phyloP scores from a whole-genome alignment of 192 early-diverging fungal species.

The Mycoemilia scoparia region DNA sequence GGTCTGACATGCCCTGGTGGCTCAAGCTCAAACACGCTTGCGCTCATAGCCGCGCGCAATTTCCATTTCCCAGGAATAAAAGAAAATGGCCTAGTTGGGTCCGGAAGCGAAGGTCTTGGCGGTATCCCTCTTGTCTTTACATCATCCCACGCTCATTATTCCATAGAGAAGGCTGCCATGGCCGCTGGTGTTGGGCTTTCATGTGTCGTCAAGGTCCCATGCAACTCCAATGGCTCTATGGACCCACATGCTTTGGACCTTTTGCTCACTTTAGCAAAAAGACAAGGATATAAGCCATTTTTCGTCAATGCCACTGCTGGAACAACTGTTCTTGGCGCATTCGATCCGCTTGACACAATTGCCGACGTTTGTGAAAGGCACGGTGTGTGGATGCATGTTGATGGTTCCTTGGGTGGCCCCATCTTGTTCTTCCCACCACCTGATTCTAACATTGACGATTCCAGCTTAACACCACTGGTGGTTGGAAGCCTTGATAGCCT shows the following conservation, averaged over 20 bases:
- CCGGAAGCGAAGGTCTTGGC: constrained; percentile 6
- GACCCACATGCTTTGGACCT: constrained; percentile 29
- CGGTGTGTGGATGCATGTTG: constrained; percentile 56
- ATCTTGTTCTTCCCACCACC: constrained; percentile 31
- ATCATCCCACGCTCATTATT: constrained; percentile 53
- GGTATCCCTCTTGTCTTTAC: constrained; percentile 42
- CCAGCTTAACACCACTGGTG: not conserved
- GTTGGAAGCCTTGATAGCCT: not conserved
- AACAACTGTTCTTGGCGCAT: constrained; percentile 68
- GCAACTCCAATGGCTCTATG: constrained; percentile 43
- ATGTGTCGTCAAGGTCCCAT: constrained; percentile 45
- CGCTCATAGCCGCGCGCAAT: constrained; percentile 58
- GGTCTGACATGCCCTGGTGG: constrained; percentile 62
- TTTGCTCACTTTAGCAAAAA: constrained; percentile 20
- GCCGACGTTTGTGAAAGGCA: constrained; percentile 36
- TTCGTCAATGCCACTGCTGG: constrained; percentile 71
- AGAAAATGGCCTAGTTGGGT: constrained; percentile 20
- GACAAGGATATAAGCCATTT: constrained; percentile 39
- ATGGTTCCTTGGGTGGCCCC: constrained; percentile 64
- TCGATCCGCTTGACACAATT: constrained; percentile 48
- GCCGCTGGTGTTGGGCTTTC: constrained; percentile 49
- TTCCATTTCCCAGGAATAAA: constrained; percentile 40
- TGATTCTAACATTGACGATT: not conserved
- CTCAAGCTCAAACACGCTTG: constrained; percentile 53
- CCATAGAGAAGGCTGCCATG: constrained; percentile 52